Base-by-base conservation (phyloP, 2,329 filamentous ascomycete genomes). In the Aspergillus ibericus region DNA sequence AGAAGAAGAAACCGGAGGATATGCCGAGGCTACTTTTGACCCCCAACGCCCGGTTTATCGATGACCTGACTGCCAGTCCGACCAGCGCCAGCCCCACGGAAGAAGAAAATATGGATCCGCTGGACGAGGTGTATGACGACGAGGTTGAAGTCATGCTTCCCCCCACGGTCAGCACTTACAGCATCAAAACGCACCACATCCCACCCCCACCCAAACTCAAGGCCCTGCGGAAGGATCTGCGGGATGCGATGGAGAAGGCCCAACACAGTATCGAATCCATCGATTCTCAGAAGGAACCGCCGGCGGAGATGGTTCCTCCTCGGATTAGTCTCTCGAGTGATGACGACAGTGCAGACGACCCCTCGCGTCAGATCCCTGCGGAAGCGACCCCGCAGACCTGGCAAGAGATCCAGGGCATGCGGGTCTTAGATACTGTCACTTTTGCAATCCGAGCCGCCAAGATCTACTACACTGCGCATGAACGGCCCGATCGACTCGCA, bases 121-220 rank as follows among this genome's bases (percentile, higher is more conserved):
- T 76, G 20, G 79, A 80, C 12, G 90, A 91, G 18, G 53, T 49
- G 13, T 48, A 79, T 18, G 81, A 82, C n/a, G 78, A 80, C 22
- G 79, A 80, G 8, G 90, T 92, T 59, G 84, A 86, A 29, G 84
- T 88, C 60, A 93, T 99, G 86, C 86, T 97, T 3, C 93, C 95
- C n/a, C 95, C 95, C 0, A 99, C 95, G 0, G 92, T 93, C 40
- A 97, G 93, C 82, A 99, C 95, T 3, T 99, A 98, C 76, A 92
- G 91, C 65, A 87, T 92, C 69, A 88, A 90, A 66, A 88, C 91
- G 60, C 91, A 92, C 68, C 88, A 88, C 58, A 83, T 96, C 20
- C 87, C 91, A 10, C 93, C 90, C 52, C 91, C 93, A 38, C 95
- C 95, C 8, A 90, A 95, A 59, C 86, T 93, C 63, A 81, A 86